A percentile compares a stretch with the other conserved stretches of the same genome.
Conservation (phyloP, 2,329 filamentous ascomycete genomes). For the Stachybotrys elegans region DNA sequence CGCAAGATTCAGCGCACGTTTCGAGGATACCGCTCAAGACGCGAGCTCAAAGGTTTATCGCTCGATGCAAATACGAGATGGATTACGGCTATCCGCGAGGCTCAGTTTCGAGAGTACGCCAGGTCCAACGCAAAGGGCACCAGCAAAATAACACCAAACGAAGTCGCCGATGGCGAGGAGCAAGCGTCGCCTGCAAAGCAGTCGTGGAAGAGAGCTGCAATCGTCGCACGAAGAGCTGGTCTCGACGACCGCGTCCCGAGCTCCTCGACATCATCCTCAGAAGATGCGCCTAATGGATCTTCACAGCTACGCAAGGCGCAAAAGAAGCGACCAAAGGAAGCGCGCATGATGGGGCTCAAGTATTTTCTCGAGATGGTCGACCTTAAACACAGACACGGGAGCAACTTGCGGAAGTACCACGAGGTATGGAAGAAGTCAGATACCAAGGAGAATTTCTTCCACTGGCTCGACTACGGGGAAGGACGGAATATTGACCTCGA, state of each 20-base stretch:
- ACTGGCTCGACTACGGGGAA: slow-evolving; percentile 82
- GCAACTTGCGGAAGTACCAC: slow-evolving; percentile 77
- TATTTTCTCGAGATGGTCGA: slow-evolving; percentile 87
- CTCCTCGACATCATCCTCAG: slow-evolving; percentile 23
- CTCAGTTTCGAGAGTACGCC: slow-evolving; percentile 47
- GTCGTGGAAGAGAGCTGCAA: slow-evolving; percentile 72
- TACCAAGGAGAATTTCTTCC: slow-evolving; percentile 86
- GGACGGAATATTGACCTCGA: slow-evolving; percentile 66
- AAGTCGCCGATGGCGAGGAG: slow-evolving; percentile 8
- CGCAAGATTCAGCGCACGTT: slow-evolving; percentile 66
- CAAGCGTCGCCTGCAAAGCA: slow-evolving; percentile 43
- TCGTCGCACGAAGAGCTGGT: slow-evolving; percentile 67
- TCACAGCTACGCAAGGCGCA: slow-evolving; percentile 42
- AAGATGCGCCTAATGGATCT: slow-evolving; percentile 21
- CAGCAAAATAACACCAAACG: slow-evolving; percentile 1
- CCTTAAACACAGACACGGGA: slow-evolving; percentile 80
- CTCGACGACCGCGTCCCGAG: slow-evolving; percentile 56
- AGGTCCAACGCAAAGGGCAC: slow-evolving; percentile 32
- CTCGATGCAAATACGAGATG: slow-evolving; percentile 67
- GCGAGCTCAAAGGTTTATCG: slow-evolving; percentile 64
- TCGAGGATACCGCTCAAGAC: slow-evolving; percentile 67
- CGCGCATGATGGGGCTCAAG: slow-evolving; percentile 77
- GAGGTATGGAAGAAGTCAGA: slow-evolving; percentile 73
- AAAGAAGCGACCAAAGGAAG: slow-evolving; percentile 55
- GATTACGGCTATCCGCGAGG: slow-evolving; percentile 60